phyloP scores from a whole-genome alignment of 768 basidiomycete genomes.

The Tephrocybe rancida region DNA sequence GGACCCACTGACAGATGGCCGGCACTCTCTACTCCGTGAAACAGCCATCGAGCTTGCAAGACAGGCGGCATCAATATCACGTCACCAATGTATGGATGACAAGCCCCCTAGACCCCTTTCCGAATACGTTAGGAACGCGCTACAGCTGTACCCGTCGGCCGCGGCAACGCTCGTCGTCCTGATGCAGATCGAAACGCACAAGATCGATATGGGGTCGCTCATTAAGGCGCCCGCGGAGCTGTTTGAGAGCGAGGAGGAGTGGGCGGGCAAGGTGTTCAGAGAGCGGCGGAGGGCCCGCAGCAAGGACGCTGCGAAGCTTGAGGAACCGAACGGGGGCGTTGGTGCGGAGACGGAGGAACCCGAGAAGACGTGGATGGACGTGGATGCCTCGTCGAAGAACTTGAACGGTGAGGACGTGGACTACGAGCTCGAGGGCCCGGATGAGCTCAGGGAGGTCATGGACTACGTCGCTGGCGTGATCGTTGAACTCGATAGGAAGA shows the following conservation, averaged over 20 bases:
- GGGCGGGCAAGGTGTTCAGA: slow-evolving; percentile 47
- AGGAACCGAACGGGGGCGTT: neutral
- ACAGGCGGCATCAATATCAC: slow-evolving; percentile 9
- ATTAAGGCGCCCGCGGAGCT: slow-evolving; percentile 50
- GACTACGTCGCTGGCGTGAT: slow-evolving; percentile 59
- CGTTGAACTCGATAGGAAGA: slow-evolving; percentile 39
- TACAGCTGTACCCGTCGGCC: slow-evolving; percentile 45
- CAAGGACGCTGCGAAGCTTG: slow-evolving; percentile 12
- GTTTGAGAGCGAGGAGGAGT: slow-evolving; percentile 52
- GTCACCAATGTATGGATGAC: slow-evolving; percentile 5
- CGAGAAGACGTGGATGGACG: slow-evolving; percentile 33
- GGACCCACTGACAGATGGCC: slow-evolving; percentile 48
- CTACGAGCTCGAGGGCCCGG: slow-evolving; percentile 43
- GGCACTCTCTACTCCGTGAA: slow-evolving; percentile 46
- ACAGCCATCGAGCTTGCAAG: slow-evolving; percentile 34
- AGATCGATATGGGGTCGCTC: slow-evolving; percentile 56
- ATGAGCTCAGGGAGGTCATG: slow-evolving; percentile 58
- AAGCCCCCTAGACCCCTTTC: slow-evolving; percentile 18
- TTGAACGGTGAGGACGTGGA: slow-evolving; percentile 12
- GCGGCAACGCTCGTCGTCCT: slow-evolving; percentile 41
- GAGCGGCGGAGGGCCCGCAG: slow-evolving; percentile 26
- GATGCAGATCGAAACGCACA: slow-evolving; percentile 43
- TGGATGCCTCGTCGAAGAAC: slow-evolving; percentile 28
- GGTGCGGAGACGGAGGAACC: slow-evolving; percentile 32
- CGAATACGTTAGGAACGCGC: slow-evolving; percentile 39